Evolutionary conservation across 208 protist genomes (phyloP).

Genomic region (Trypanosoma platydactyli): DNA sequence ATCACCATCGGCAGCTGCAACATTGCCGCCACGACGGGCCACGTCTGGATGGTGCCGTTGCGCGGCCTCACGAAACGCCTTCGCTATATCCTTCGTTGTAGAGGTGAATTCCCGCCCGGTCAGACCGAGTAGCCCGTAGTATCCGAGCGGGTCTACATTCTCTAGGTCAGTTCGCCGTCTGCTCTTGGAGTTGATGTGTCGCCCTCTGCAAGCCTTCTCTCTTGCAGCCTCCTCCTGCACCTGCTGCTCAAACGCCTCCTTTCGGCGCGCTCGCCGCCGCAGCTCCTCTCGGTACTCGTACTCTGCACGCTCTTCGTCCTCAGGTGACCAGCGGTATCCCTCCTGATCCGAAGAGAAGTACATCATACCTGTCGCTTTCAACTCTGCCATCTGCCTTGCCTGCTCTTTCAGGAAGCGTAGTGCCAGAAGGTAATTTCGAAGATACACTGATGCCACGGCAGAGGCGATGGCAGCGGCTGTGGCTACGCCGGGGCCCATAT

Average conservation of each 20-base stretch:
- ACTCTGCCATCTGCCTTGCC: slow-evolving; percentile 52
- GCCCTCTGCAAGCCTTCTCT: slow-evolving; percentile 50
- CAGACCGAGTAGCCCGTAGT: slow-evolving; percentile 83
- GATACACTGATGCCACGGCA: slow-evolving; percentile 35
- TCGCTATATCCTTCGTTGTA: slow-evolving; percentile 80
- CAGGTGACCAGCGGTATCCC: slow-evolving; percentile 82
- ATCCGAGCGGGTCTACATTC: slow-evolving; percentile 83
- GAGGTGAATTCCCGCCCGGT: slow-evolving; percentile 71
- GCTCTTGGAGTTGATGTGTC: slow-evolving; percentile 63
- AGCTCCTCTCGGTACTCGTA: slow-evolving; percentile 91
- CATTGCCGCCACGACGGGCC: slow-evolving; percentile 4
- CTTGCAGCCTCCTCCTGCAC: slow-evolving; percentile 83
- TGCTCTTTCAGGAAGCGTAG: slow-evolving; percentile 50
- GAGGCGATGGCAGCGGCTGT: slow-evolving; percentile 58
- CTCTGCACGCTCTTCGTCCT: slow-evolving; percentile 83
- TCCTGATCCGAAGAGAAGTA: slow-evolving; percentile 78
- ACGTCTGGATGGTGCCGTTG: slow-evolving; percentile 81
- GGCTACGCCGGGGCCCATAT: slow-evolving; percentile 63
- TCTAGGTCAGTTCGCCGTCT: slow-evolving; percentile 76
- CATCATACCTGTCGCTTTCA: slow-evolving; percentile 73
- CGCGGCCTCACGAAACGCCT: slow-evolving; percentile 73
- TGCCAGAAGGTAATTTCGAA: slow-evolving; percentile 33
- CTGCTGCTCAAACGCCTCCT: slow-evolving; percentile 74
- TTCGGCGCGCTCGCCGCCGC: slow-evolving; percentile 59
- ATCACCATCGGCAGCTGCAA: slow-evolving; percentile 28